These are phyloP conservation scores for Lodderomyces parapsilosis DNA, from an alignment of 1,139 yeast species.

Conservation along the genomic window DNA sequence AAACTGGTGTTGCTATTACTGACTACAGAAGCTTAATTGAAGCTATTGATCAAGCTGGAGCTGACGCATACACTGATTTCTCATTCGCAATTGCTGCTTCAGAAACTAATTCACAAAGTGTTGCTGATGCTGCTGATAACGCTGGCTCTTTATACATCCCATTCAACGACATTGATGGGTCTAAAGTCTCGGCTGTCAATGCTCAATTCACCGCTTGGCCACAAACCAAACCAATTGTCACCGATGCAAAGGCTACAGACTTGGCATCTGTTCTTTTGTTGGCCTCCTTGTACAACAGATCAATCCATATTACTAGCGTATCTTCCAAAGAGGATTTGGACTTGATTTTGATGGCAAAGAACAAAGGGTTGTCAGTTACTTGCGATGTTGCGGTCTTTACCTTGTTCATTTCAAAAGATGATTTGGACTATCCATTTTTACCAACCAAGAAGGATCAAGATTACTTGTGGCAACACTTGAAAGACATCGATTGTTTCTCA, in stretches of 20 bases:
- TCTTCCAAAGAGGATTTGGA: slow-evolving; percentile 79
- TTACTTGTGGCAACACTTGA: slow-evolving; percentile 77
- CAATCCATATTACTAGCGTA: slow-evolving; percentile 88
- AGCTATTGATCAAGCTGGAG: slow-evolving; percentile 58
- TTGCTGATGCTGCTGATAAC: slow-evolving; percentile 59
- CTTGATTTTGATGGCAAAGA: slow-evolving; percentile 82
- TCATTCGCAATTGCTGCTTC: slow-evolving; percentile 83
- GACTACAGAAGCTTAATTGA: slow-evolving; percentile 64
- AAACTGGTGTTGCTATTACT: slow-evolving; percentile 53
- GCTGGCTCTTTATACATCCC: slow-evolving; percentile 85
- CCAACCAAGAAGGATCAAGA: slow-evolving; percentile 81
- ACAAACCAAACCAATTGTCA: slow-evolving; percentile 74
- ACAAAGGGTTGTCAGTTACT: slow-evolving; percentile 76
- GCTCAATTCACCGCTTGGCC: slow-evolving; percentile 88
- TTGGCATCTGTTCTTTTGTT: slow-evolving; percentile 86
- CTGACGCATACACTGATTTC: slow-evolving; percentile 76
- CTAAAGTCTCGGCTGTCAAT: slow-evolving; percentile 73
- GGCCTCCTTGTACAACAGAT: slow-evolving; percentile 83
- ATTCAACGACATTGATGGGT: slow-evolving; percentile 67
- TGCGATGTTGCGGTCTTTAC: slow-evolving; percentile 87
- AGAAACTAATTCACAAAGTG: slow-evolving; percentile 60
- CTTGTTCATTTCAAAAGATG: slow-evolving; percentile 71
- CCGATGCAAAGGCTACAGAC: slow-evolving; percentile 91
- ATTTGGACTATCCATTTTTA: slow-evolving; percentile 65
- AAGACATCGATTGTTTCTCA: slow-evolving; percentile 79